Base-by-base conservation (phyloP, 108 stramenopile genomes). In the Licmophora abbreviata region DNA sequence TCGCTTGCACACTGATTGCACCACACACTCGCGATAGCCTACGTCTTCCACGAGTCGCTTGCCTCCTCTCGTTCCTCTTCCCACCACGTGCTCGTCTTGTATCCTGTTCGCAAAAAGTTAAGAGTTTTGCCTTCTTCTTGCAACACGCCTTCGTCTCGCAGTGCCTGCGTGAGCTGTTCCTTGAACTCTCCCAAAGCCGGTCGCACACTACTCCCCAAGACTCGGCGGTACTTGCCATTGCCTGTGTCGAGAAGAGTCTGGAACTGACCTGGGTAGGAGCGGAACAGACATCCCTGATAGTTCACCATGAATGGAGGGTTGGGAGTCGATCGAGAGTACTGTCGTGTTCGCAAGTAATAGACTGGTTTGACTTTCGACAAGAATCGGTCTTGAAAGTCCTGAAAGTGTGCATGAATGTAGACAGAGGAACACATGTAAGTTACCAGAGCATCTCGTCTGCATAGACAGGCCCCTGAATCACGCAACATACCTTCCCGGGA, bases 191-290 rank as follows among this genome's bases (percentile, higher is more conserved):
- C 92, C 43, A 95, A 56, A 3, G 83, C 74, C 2, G 90, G 94
- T 31, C 94, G 63, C 9, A 79, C 27, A 42, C 71, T 70, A 36
- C 58, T 71, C 33, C 71, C 83, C 20, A 59, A 32, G 10, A 95
- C 76, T 58, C 88, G 63, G 40, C 82, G 61, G 58, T 91, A 94
- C 14, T 65, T 54, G 8, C 88, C 88, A 17, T 73, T 85, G 4
- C 95, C 95, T 24, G 83, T 92, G 63, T 96, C 93, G 35, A 96
- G 72, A 37, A 96, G 50, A 8, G 90, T 90, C 59, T 96, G 93
- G 56, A 67, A 96, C 24, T 80, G 72, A 7, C 92, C 93, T 11
- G 95, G 95, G 69, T 96, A 96, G 33, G 83, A 64, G 15, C 95
- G 83, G 65, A 96, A 96, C 37, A 94, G 54, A 33, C 90, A 90